A percentile compares a stretch with the other conserved stretches of the same genome.
phyloP scores from a whole-genome alignment of 2,329 filamentous ascomycete species.

The Parastagonospora avenae region DNA sequence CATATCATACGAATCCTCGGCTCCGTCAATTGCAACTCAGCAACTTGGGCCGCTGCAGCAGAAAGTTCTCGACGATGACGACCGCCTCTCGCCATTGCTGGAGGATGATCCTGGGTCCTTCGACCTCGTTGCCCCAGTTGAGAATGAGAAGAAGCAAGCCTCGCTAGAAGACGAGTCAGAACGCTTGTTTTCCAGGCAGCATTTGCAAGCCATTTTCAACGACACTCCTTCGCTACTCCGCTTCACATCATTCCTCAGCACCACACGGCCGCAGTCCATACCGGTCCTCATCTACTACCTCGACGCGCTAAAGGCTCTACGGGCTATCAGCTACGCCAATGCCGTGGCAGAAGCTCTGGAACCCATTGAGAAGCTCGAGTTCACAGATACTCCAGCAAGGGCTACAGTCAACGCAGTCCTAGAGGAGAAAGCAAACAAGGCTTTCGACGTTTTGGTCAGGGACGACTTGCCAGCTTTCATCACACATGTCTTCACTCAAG shows the following conservation, averaged over 20 bases:
- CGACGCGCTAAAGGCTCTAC: slow-evolving; percentile 71
- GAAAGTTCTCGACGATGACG: slow-evolving; percentile 48
- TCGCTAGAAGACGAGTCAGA: slow-evolving; percentile 69
- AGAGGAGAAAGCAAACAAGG: slow-evolving; percentile 66
- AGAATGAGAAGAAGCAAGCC: slow-evolving; percentile 45
- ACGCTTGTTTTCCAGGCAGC: slow-evolving; percentile 68
- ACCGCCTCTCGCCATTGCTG: slow-evolving; percentile 53
- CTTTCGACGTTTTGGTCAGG: slow-evolving; percentile 67
- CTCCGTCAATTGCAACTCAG: slow-evolving; percentile 40
- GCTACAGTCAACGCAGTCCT: slow-evolving; percentile 64
- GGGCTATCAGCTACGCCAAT: slow-evolving; percentile 74
- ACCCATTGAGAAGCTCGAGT: slow-evolving; percentile 60
- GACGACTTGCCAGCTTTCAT: slow-evolving; percentile 76
- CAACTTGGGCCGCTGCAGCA: slow-evolving; percentile 52
- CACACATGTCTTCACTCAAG: slow-evolving; percentile 69
- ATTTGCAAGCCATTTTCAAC: slow-evolving; percentile 68
- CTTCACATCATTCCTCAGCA: slow-evolving; percentile 71
- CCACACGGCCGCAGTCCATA: slow-evolving; percentile 65
- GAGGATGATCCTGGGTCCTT: slow-evolving; percentile 61
- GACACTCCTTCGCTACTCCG: slow-evolving; percentile 66
- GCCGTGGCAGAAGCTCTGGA: slow-evolving; percentile 67
- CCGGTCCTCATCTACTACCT: slow-evolving; percentile 73
- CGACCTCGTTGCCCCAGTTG: slow-evolving; percentile 55
- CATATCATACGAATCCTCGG: slow-evolving; percentile 40
- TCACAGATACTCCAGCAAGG: slow-evolving; percentile 57